Evolutionary conservation across 2,329 filamentous ascomycete genomes (phyloP).

Genomic region (Pyrenochaeta sp.): DNA sequence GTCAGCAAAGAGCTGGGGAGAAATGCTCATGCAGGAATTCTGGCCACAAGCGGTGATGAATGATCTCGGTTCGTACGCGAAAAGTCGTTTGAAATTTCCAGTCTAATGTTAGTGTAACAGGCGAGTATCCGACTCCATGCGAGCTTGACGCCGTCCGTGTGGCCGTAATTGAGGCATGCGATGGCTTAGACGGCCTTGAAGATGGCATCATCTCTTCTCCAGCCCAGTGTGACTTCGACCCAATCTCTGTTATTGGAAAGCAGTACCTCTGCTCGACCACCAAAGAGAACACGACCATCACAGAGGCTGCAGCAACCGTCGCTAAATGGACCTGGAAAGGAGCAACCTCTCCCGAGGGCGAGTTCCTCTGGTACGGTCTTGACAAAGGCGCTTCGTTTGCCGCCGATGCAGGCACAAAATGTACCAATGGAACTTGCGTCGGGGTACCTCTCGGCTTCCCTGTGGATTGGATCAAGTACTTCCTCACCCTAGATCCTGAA

Average conservation of each 20-base stretch:
- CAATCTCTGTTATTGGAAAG: conserved; percentile 17
- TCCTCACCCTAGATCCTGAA: conserved; percentile 18
- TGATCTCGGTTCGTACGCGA: conserved; percentile 15
- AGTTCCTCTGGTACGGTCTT: conserved; percentile 22
- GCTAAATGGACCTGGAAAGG: conserved; percentile 23
- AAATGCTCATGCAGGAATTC: conserved; percentile 21
- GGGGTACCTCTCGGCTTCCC: conserved; percentile 14
- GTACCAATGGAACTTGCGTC: conserved; percentile 14
- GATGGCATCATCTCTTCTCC: conserved; percentile 41
- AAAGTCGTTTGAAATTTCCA: not conserved
- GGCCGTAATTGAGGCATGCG: conserved; percentile 27
- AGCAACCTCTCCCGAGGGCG: conserved; percentile 9
- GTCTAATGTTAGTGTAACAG: not conserved
- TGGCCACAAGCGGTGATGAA: conserved; percentile 39
- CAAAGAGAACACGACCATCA: conserved; percentile 11
- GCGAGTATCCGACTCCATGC: conserved; percentile 18
- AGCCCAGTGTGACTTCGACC: conserved; percentile 29
- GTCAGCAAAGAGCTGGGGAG: conserved; percentile 28
- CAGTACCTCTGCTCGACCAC: conserved; percentile 8
- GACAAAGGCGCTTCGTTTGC: conserved; percentile 13
- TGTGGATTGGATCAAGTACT: conserved; percentile 19
- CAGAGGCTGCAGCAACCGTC: conserved; percentile 12
- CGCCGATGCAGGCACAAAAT: conserved; percentile 12
- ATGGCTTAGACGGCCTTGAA: conserved; percentile 32
- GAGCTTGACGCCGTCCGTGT: conserved; percentile 28